phyloP scores from a whole-genome alignment of 2,329 filamentous ascomycete species.

The Cytospora paraplurivora region DNA sequence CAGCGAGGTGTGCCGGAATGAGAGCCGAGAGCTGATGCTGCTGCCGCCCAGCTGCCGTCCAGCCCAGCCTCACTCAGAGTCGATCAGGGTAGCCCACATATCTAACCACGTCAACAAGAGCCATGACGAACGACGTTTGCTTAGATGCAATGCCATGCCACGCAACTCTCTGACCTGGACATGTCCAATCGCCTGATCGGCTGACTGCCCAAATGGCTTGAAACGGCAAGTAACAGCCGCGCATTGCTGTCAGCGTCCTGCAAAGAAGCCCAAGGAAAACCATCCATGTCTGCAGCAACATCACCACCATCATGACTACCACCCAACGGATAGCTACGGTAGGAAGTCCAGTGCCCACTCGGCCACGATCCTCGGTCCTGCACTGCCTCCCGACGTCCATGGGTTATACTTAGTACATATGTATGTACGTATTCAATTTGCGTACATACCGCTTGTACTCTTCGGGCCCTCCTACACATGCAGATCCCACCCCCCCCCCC shows the following conservation, averaged over 20 bases:
- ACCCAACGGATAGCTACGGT: neutral
- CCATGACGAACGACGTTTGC: neutral
- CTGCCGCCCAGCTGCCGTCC: neutral
- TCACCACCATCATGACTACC: neutral
- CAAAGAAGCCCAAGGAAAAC: constrained; percentile 1
- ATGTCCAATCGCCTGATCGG: constrained; percentile 4
- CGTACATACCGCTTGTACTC: constrained; percentile 19
- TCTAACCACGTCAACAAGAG: constrained; percentile 9
- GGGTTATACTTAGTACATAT: neutral
- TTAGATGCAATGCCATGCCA: constrained; percentile 21
- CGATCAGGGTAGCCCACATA: neutral
- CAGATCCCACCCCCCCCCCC: no score
- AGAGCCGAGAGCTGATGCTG: neutral
- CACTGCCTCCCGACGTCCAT: neutral
- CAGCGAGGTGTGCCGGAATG: neutral
- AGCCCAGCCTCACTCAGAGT: neutral
- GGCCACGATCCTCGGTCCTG: constrained; percentile 8
- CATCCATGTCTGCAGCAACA: neutral
- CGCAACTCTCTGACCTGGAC: constrained; percentile 10
- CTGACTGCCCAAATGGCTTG: constrained; percentile 9
- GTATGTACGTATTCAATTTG: neutral
- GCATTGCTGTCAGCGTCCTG: neutral
- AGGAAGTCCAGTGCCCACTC: neutral
- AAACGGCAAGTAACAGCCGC: constrained; percentile 19
- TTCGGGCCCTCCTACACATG: constrained; percentile 21